A percentile compares a stretch with the other conserved stretches of the same genome.
These are phyloP conservation scores for Sphagnurus paluster DNA, from an alignment of 1,284 basidiomycete genomes.

Conservation along the genomic window DNA sequence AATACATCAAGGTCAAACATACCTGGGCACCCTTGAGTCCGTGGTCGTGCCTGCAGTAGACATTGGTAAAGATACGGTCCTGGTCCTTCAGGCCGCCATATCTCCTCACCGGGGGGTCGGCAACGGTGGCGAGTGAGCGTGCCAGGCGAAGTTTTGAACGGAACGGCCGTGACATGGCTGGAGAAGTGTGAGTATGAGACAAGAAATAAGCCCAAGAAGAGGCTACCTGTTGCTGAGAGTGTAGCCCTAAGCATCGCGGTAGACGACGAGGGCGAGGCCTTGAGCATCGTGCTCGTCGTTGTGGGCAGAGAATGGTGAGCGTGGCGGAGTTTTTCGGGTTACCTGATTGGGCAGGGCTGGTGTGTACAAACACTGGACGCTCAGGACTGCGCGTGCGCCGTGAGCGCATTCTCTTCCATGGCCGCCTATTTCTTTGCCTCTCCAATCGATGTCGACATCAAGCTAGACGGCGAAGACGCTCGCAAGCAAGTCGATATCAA, in stretches of 20 bases:
- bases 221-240: conserved; percentile 26
- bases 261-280: conserved; percentile 33
- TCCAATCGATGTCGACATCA: conserved; percentile 90
- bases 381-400: conserved; percentile 12
- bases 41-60: conserved; percentile 83
- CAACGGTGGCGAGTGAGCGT: conserved; percentile 72
- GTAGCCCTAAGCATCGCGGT: conserved; percentile 31
- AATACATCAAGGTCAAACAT: conserved; percentile 17
- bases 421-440: conserved; percentile 92
- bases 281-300: conserved; percentile 32
- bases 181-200: not conserved
- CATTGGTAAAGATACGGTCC: conserved; percentile 92
- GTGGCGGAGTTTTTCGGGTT: conserved; percentile 24
- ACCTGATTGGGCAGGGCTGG: conserved; percentile 7
- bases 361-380: conserved; percentile 3
- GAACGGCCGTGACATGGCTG: conserved; percentile 41
- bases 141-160: conserved; percentile 34
- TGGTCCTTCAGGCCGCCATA: conserved; percentile 94
- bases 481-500: conserved; percentile 80
- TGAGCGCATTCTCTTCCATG: conserved; percentile 41
- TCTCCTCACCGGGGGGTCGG: conserved; percentile 78
- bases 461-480: conserved; percentile 83
- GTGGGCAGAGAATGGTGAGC: conserved; percentile 4
- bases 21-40: conserved; percentile 89
- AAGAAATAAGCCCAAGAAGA: not conserved